phyloP scores from a whole-genome alignment of 371 early-diverging fungal genomes.

The Mortierella sp. region DNA sequence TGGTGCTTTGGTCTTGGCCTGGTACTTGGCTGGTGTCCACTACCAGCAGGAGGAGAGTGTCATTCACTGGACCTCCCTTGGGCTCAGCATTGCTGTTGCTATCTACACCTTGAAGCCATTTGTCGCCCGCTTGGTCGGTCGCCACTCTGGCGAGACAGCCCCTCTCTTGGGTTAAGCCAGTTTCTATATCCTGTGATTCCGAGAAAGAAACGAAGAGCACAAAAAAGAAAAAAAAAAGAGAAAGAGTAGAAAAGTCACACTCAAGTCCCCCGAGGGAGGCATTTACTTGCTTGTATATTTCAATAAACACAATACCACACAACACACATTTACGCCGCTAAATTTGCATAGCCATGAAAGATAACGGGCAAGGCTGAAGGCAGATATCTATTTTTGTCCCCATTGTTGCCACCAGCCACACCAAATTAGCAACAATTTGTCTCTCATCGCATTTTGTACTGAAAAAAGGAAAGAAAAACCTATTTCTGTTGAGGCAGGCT shows the following conservation, averaged over 20 bases:
- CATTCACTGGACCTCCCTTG: conserved; percentile 67
- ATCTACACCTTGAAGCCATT: conserved; percentile 67
- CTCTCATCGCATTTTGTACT: not conserved
- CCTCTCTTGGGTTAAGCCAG: conserved; percentile 46
- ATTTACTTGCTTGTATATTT: too few species aligned
- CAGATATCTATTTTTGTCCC: too few species aligned
- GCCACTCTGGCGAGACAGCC: conserved; percentile 39
- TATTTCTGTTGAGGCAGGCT: not conserved
- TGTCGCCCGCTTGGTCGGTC: conserved; percentile 48
- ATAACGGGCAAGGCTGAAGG: too few species aligned
- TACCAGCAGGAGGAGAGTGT: conserved; percentile 43
- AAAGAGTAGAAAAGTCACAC: not conserved
- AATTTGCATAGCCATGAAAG: too few species aligned
- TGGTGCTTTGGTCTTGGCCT: conserved; percentile 55
- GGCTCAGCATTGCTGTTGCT: conserved; percentile 61
- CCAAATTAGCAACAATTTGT: not conserved
- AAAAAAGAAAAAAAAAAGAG: not conserved
- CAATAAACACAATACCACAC: too few species aligned
- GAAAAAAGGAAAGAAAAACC: too few species aligned
- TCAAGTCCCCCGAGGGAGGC: too few species aligned
- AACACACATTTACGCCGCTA: too few species aligned
- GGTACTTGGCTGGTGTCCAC: conserved; percentile 58
- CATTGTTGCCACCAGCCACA: not conserved
- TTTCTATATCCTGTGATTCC: not conserved
- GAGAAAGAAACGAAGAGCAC: not conserved